These are phyloP conservation scores for Fibroporia radiculosa DNA, from an alignment of 768 basidiomycete species.

Conservation along the genomic window DNA sequence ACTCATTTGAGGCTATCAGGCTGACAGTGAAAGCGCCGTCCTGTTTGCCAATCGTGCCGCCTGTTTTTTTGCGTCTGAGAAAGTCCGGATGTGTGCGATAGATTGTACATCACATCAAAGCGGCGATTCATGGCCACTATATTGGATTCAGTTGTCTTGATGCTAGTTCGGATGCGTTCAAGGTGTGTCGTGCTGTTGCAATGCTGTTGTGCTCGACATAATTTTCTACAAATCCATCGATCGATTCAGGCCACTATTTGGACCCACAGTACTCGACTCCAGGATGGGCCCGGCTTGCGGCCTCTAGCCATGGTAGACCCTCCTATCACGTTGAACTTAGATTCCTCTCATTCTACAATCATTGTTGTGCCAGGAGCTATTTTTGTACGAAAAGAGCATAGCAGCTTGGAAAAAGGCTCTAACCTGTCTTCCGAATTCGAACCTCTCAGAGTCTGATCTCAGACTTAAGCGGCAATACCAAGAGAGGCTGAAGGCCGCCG, in stretches of 20 bases:
- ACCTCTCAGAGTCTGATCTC: conserved; percentile 8
- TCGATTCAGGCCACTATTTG: conserved; percentile 15
- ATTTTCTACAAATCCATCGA: not conserved
- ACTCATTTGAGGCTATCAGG: conserved; percentile 35
- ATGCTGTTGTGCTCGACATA: not conserved
- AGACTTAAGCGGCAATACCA: conserved; percentile 17
- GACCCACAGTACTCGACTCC: conserved; percentile 18
- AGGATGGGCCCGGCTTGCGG: conserved; percentile 19
- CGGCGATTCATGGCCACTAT: too few relatives aligned
- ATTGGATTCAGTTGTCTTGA: conserved; percentile 8
- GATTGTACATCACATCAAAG: too few relatives aligned
- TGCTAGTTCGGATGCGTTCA: conserved; percentile 10
- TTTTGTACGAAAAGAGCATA: conserved; percentile 6
- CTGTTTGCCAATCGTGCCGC: conserved; percentile 41
- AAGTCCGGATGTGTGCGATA: too few relatives aligned
- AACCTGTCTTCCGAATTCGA: conserved; percentile 4
- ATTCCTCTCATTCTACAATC: not conserved
- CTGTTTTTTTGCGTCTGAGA: conserved; percentile 19
- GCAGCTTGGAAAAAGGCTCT: conserved; percentile 12
- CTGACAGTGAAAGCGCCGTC: conserved; percentile 30
- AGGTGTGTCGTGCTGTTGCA: conserved; percentile 4
- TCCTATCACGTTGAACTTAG: not conserved
- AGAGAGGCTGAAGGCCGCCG: conserved; percentile 9
- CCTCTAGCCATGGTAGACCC: conserved; percentile 12
- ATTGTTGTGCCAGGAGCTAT: conserved; percentile 8